phyloP scores from a whole-genome alignment of 1,284 basidiomycete species.

The Coniophora puteana region DNA sequence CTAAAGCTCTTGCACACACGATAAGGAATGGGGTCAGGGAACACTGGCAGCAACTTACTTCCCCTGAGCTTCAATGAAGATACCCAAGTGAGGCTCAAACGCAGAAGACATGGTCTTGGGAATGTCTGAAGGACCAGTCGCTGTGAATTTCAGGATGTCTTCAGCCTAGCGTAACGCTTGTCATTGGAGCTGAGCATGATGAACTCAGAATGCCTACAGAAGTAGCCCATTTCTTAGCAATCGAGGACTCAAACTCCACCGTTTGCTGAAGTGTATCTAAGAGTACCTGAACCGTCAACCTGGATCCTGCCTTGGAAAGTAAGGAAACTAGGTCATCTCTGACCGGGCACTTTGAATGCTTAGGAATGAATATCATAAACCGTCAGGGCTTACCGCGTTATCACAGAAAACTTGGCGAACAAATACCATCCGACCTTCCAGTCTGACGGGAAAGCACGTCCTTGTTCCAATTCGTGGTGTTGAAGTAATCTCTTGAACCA shows the following conservation, averaged over 20 bases:
- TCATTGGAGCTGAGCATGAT: constrained; percentile 1
- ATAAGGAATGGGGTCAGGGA: neutral
- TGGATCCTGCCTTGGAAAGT: constrained; percentile 66
- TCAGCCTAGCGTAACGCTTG: too few relatives aligned
- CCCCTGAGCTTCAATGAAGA: constrained; percentile 97
- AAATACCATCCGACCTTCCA: constrained; percentile 86
- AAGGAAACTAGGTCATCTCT: constrained; percentile 72
- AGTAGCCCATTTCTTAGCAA: constrained; percentile 76
- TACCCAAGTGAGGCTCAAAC: constrained; percentile 88
- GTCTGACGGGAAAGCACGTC: constrained; percentile 72
- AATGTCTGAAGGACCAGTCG: constrained; percentile 43
- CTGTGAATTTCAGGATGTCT: constrained; percentile 55
- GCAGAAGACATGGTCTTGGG: constrained; percentile 73
- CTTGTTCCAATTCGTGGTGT: constrained; percentile 85
- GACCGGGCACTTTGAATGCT: constrained; percentile 1
- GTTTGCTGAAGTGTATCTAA: constrained; percentile 85
- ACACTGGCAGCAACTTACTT: constrained; percentile 46
- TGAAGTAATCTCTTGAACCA: constrained; percentile 95
- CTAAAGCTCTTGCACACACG: constrained; percentile 50
- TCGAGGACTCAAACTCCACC: constrained; percentile 79
- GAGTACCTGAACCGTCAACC: constrained; percentile 72
- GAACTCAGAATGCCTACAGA: constrained; percentile 47
- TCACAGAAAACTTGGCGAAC: constrained; percentile 79
- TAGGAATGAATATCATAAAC: neutral
- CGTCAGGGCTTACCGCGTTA: constrained; percentile 61